Percentiles rank a stretch among this genome's conserved stretches.
phyloP scores from a whole-genome alignment of 805 yeast genomes.

The Cyberlindnera euphorbiiphila region DNA sequence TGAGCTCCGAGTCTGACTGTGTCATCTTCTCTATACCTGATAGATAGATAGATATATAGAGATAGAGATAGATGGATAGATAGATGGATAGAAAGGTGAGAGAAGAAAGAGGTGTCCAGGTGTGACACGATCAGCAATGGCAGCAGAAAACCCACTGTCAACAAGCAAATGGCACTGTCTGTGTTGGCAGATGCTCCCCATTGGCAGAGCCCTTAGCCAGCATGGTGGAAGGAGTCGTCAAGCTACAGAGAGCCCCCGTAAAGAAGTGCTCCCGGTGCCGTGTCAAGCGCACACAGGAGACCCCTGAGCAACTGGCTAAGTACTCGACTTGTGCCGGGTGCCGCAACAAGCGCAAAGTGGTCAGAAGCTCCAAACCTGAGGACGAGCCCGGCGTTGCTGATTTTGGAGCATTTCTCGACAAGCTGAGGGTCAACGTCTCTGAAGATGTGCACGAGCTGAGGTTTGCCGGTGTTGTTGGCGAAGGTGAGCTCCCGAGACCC shows the following conservation, averaged over 20 bases:
- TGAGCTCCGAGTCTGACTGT: slow-evolving; percentile 22
- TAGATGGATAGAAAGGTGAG: no score
- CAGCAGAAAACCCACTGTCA: not conserved
- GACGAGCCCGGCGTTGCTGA: slow-evolving; percentile 32
- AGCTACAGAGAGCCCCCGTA: slow-evolving; percentile 12
- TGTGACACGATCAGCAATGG: not conserved
- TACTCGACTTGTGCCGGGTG: slow-evolving; percentile 42
- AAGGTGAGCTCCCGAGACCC: slow-evolving; percentile 33
- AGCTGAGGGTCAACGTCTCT: slow-evolving; percentile 32
- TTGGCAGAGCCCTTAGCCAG: no score
- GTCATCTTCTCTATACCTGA: not conserved
- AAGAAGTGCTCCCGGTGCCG: slow-evolving; percentile 43
- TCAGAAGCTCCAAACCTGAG: no score
- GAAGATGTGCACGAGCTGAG: slow-evolving; percentile 36
- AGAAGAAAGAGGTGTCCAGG: not conserved
- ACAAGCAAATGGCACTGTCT: slow-evolving; percentile 2
- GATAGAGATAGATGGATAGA: no score
- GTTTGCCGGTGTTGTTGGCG: slow-evolving; percentile 32
- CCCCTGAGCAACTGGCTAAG: slow-evolving; percentile 30
- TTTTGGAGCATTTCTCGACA: slow-evolving; percentile 32
- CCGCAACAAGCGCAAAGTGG: slow-evolving; percentile 37
- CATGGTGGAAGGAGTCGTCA: no score
- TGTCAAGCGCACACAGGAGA: slow-evolving; percentile 35
- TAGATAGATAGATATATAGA: no score
- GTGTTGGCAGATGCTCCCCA: slow-evolving; percentile 5